Base-by-base conservation (phyloP, 2,329 filamentous ascomycete genomes). In the Cryoendolithus antarcticus region DNA sequence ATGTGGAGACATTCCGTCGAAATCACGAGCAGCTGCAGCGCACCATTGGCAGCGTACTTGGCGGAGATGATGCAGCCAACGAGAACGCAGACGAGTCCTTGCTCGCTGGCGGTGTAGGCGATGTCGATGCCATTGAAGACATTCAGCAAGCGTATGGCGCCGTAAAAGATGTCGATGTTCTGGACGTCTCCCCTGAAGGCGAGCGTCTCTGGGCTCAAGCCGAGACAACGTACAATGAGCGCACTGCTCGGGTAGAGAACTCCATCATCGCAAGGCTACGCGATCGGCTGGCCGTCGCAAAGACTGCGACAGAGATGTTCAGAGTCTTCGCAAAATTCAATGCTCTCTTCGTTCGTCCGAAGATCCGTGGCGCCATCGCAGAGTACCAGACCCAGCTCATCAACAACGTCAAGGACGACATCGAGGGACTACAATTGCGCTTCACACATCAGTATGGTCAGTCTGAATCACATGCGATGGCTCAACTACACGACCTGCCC, bases 241-340 rank as follows among this genome's bases (percentile, higher is more conserved):
- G 93, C 30, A 98, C 93, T 7, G 89, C 91, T 11, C 78, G 91
- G 44, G 91, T 99, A 4, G 91, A 99, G 60, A 98, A 98, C 63
- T 95, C 91, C 3, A 98, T 99, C 61, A 99, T 99, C 59, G 86
- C 91, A 28, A 76, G 86, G 39, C 71, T 98, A 27, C 76, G 91
- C 54, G 91, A 98, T 62, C 82, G 91, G 42, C 72, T 98, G 40
- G 91, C 88, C 9, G 94, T 86, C 5, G 89, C 91, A 9, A 95
- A 93, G 70, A 94, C 86, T 45, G 91, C 91, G 31, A 96, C 93
- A 57, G 93, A 98, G 63, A 99, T 98, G 91, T 99, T 99, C 62
- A 83, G 93, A 39, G 91, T 99, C 45, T 98, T 98, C 61, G 96
- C 91, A 38, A 96, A 96, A 59, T 99, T 99, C 74, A 99, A 99